Base-by-base conservation (phyloP, 805 yeast genomes). In the Barnettozyma vustinii region DNA sequence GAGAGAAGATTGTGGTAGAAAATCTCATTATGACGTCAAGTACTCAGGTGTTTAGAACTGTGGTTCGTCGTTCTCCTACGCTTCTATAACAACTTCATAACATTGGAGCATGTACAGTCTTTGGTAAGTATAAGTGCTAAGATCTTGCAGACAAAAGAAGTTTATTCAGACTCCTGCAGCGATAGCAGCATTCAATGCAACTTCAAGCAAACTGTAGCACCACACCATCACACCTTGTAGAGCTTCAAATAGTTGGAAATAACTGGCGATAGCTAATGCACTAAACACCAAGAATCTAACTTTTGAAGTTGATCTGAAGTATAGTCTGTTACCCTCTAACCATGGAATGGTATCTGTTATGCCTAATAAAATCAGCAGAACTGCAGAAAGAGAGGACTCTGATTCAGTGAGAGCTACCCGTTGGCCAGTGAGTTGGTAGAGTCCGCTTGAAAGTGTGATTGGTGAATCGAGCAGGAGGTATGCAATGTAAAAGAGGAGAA, bases 201-300 rank as follows among this genome's bases (percentile, higher is more conserved):
- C 44, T 37, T 49, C 52, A 7, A 49, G 19, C 23, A 45, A 9
- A 39, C 52, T 49, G 39, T 45, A 49, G 7, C 39, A 26, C 26
- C 46, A 49, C 19, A 49, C 49, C 35, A 49, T 30, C 23, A 45
- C 52, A 26, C 52, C 49, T 30, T 42, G 44, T 4, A 49, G 30
- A 10, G 35, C 30, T 9, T 49, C 52, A 35, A 49, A 42, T 9
- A 49, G n/a, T 33, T 49, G 40, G 12, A 45, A 16, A 20, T 45
- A 49, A n/a, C 49, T 45, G 7, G 45, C 44, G 9, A 42, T 5
- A 8, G 52, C 52, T 23, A 49, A 10, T 12, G 37, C 9, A 15
- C 44, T 37, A 35, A 49, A 49, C 21, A 49, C 19, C 5, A 37
- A 5, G 20, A 49, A 45, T 45, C 52, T 45, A 5, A 43, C 45